These are phyloP conservation scores for Lecanicillium sp. DNA, from an alignment of 2,329 filamentous ascomycete species.

Conservation along the genomic window DNA sequence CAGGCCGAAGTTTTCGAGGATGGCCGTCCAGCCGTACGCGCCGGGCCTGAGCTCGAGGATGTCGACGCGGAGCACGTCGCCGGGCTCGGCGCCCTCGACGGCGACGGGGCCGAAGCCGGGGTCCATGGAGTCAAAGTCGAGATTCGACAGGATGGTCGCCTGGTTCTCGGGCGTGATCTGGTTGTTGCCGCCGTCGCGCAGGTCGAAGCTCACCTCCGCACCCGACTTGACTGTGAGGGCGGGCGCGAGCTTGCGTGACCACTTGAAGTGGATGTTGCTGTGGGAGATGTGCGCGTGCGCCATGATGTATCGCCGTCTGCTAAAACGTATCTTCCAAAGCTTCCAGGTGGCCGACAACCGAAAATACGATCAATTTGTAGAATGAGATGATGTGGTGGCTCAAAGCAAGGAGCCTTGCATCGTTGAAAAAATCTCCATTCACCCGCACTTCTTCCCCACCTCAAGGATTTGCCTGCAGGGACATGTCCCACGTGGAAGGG, in stretches of 20 bases:
- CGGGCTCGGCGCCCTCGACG: conserved; percentile 42
- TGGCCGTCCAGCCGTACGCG: conserved; percentile 47
- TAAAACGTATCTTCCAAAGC: no score
- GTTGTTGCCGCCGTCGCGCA: conserved; percentile 44
- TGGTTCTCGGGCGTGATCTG: conserved; percentile 40
- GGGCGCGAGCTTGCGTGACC: conserved; percentile 40
- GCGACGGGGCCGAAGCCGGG: conserved; percentile 46
- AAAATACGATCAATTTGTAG: neutral
- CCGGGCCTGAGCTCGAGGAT: conserved; percentile 39
- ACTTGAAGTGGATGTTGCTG: conserved; percentile 37
- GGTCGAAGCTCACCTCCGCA: conserved; percentile 40
- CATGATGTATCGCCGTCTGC: conserved; percentile 14
- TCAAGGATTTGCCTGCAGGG: neutral
- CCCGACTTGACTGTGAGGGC: conserved; percentile 42
- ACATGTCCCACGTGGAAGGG: neutral
- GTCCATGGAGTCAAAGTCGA: conserved; percentile 37
- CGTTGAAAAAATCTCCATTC: neutral
- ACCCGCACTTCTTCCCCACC: neutral
- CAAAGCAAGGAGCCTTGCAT: no score
- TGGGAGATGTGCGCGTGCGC: conserved; percentile 21
- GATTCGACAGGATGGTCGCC: conserved; percentile 31
- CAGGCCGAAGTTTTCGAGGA: conserved; percentile 45
- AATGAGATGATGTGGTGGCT: neutral
- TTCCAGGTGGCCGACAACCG: neutral
- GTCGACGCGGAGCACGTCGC: conserved; percentile 47